Evolutionary conservation across 2,329 filamentous ascomycete genomes (phyloP), one percentile per base, ranked within the genome.

Genomic region (Trichoderma lentiforme): DNA sequence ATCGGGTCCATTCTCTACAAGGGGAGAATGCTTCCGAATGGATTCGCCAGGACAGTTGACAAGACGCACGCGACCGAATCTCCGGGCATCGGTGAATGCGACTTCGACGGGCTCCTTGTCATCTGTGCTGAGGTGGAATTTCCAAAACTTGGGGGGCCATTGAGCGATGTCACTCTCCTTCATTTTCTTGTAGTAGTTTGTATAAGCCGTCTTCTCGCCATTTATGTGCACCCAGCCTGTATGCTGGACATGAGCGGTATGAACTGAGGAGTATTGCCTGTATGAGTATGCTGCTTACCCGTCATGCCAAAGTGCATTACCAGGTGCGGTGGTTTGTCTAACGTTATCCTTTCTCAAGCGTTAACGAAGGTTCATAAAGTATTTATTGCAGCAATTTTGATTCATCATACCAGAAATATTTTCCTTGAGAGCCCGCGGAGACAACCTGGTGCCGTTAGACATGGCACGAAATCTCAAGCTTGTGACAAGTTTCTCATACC

Each of bases 1-100:
- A 82, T 99, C 96, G 0, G 96, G 95, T 0, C 96, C 96, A 78
- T 98, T 98, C 79, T 97, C 93, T 43, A 93, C 92, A 3, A 99
- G 84, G 0, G 96, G 96, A 0, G 90, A 90, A 72, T 91, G 83
- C 24, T 92, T 87, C 69, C 95, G 86, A 76, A 98, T 97, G 39
- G 93, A 86, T 3, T 89, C 86, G 0, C 88, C 95, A 4, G 90
- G 88, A 74, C 92, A 97, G 80, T 98, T 89, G 6, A 99, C 90
- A 14, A 98, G 86, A 14, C 95, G 86, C 56, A 98, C 89, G 62
- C 95, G 88, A 18, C 88, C 92, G 74, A 99, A 89, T 32, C 96
- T 86, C 62, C 96, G 88, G 4, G 92, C 83, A 79, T 99, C 96
- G 1, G 94, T 91, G 79, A 97, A 98, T 1, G 95, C 95, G 30